These are phyloP conservation scores for Emericellopsis atlantica DNA, from an alignment of 2,329 filamentous ascomycete genomes.

Conservation along the genomic window DNA sequence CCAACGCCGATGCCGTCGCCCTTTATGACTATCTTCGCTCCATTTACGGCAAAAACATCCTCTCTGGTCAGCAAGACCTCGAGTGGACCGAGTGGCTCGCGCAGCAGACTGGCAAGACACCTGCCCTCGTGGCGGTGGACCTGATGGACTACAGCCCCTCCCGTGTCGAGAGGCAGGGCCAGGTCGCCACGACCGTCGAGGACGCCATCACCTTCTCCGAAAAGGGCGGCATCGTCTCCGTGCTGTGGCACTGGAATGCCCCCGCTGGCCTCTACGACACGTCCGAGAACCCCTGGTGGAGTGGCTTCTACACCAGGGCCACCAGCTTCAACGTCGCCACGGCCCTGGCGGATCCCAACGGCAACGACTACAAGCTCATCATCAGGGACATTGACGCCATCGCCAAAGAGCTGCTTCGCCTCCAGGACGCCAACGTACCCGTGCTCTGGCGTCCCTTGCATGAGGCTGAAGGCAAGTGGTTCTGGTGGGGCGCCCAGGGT, in stretches of 20 bases:
- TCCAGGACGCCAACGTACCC: constrained; percentile 28
- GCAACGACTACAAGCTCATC: constrained; percentile 32
- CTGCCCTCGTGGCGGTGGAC: constrained; percentile 30
- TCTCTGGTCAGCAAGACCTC: constrained; percentile 34
- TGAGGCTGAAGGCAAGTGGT: constrained; percentile 37
- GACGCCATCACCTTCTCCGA: constrained; percentile 29
- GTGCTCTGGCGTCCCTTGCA: constrained; percentile 34
- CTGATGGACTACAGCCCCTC: constrained; percentile 36
- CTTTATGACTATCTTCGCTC: constrained; percentile 27
- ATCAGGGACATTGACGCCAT: constrained; percentile 35
- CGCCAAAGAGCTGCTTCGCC: constrained; percentile 28
- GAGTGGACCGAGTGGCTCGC: constrained; percentile 27
- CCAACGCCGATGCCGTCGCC: constrained; percentile 20
- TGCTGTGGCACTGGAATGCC: constrained; percentile 36
- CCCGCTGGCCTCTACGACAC: constrained; percentile 33
- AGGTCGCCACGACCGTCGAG: constrained; percentile 26
- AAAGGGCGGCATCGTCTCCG: constrained; percentile 30
- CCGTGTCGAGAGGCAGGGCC: constrained; percentile 24
- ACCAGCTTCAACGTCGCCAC: constrained; percentile 32
- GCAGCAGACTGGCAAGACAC: constrained; percentile 30
- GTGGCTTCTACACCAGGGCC: constrained; percentile 35
- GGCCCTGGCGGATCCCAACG: constrained; percentile 24
- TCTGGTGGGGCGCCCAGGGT: constrained; percentile 38
- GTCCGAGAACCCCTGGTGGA: constrained; percentile 29
- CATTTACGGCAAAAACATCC: constrained; percentile 31